phyloP scores from a whole-genome alignment of 163 green algal species.

The Trebouxia gelatinosa region DNA sequence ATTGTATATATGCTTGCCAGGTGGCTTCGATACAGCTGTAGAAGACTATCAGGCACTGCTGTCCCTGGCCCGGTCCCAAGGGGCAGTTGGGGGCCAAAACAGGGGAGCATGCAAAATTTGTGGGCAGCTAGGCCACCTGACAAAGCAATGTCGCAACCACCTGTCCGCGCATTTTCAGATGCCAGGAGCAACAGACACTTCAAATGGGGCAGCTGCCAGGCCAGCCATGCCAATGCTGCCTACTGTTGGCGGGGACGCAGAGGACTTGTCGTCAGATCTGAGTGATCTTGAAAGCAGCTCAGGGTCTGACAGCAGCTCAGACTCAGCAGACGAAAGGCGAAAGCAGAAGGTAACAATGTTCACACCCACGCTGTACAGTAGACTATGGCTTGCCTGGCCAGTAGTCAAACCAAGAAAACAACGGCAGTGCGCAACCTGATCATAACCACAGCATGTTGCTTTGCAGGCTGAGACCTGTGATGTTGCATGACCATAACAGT shows the following conservation, averaged over 20 bases:
- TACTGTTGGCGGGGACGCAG: not conserved
- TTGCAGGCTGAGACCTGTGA: too few species aligned
- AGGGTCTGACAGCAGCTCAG: conserved; percentile 9
- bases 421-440: too few species aligned
- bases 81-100: conserved; percentile 46
- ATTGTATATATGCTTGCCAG: too few species aligned
- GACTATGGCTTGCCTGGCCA: too few species aligned
- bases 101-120: conserved; percentile 75
- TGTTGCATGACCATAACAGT: too few species aligned
- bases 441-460: too few species aligned
- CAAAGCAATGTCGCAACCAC: conserved; percentile 83
- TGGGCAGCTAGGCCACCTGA: conserved; percentile 77
- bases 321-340: conserved; percentile 6
- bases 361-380: too few species aligned
- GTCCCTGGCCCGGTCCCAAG: conserved; percentile 59
- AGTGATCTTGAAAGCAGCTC: conserved; percentile 2
- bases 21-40: conserved; percentile 67
- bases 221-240: not conserved
- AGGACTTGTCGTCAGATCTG: conserved; percentile 22
- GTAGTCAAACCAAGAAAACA: too few species aligned
- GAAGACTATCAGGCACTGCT: conserved; percentile 68
- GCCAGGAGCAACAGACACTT: not conserved
- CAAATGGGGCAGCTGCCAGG: conserved; percentile 18
- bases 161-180: conserved; percentile 40
- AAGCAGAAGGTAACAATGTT: conserved; percentile 26